These are phyloP conservation scores for Polytolypa hystricis DNA, from an alignment of 2,329 filamentous ascomycete species.

Conservation along the genomic window DNA sequence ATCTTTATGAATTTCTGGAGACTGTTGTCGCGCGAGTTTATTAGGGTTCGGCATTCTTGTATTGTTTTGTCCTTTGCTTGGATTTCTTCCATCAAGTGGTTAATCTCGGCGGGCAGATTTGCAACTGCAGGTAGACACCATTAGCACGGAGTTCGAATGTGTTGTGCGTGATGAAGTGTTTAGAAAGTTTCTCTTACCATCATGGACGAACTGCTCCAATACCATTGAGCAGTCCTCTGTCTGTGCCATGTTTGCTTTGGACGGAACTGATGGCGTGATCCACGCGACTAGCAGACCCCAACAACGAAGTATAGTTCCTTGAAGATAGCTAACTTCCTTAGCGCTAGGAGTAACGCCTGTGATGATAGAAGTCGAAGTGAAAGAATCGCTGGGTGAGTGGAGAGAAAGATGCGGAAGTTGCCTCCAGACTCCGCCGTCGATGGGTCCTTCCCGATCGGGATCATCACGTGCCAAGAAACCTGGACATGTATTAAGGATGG, in stretches of 20 bases:
- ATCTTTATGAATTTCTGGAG: constrained; percentile 56
- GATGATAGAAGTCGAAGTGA: too few species aligned
- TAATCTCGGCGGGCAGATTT: constrained; percentile 54
- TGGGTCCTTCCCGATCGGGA: too few species aligned
- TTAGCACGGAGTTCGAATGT: constrained; percentile 4
- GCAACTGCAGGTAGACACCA: constrained; percentile 26
- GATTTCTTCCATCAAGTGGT: constrained; percentile 56
- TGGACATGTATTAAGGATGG: too few species aligned
- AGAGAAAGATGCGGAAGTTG: too few species aligned
- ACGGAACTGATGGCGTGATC: too few species aligned
- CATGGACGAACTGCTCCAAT: constrained; percentile 55
- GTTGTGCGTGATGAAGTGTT: background rate
- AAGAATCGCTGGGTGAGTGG: too few species aligned
- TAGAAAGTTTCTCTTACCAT: constrained; percentile 39
- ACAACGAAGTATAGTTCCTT: too few species aligned
- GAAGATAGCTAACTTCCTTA: too few species aligned
- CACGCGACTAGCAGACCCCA: too few species aligned
- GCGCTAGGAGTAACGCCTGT: too few species aligned
- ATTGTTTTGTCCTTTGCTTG: constrained; percentile 54
- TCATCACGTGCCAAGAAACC: too few species aligned
- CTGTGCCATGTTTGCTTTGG: constrained; percentile 32
- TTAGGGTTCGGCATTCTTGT: constrained; percentile 45
- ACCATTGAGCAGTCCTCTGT: constrained; percentile 53
- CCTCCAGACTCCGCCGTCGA: too few species aligned
- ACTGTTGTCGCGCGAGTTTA: constrained; percentile 47